Evolutionary conservation across 768 basidiomycete genomes (phyloP), one percentile per base, ranked within the genome.

Genomic region (Termitomyces sp.): DNA sequence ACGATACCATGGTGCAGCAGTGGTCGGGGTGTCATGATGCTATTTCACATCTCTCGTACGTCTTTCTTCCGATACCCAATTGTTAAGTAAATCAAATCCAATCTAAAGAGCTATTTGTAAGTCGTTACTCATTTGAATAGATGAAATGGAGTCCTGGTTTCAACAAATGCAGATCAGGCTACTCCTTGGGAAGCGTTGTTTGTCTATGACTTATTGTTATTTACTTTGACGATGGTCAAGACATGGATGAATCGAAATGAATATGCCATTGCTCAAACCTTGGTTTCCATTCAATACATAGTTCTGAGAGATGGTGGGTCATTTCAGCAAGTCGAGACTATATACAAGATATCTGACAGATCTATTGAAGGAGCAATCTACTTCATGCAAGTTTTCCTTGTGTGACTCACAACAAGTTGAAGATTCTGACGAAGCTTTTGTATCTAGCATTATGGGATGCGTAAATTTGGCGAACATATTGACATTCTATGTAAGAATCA

Each of bases 141-240:
- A 15, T 25, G 1, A 11, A n/a, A 15, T n/a, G 4, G 32, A n/a
- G 18, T 23, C 7, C 47, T 31, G 16, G 3, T 27, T 15, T 3
- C 13, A 1, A n/a, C 25, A 16, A 20, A 31, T 31, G 1, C 22
- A 57, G 56, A 43, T 25, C 41, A 41, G 18, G 57, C 57, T n/a
- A 15, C 29, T 23, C 46, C 56, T 18, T 58, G 57, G 57, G 53
- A 51, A 39, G 49, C 42, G 6, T 47, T 54, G 39, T 33, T 58
- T 15, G 49, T 50, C 11, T 58, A 52, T 27, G 57, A 58, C 25
- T 22, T 45, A 16, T 20, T 54, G 27, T 27, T 58, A 12, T 58
- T 58, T 13, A 16, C 22, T 31, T 49, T 58, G 20, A 54, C 53
- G n/a, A 9, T 58, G 42, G 18, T 18, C 3, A 58, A 58, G 27